Evolutionary conservation across 768 basidiomycete genomes (phyloP).

Genomic region (Leccinum rimulosum): DNA sequence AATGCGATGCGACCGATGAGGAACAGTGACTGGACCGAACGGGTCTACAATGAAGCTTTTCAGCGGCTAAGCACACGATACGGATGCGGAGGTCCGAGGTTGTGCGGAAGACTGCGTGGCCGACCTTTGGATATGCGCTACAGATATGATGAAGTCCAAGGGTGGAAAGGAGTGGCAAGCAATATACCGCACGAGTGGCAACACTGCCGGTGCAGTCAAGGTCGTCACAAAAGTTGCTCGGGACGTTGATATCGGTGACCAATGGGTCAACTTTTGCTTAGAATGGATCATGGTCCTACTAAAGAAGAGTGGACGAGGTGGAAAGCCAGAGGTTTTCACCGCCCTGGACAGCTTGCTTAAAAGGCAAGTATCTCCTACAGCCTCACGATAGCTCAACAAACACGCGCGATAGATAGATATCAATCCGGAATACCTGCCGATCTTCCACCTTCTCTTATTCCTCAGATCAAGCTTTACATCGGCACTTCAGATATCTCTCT

Average conservation of each 20-base stretch:
- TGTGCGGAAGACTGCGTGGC: slow-evolving; percentile 82
- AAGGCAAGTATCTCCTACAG: slow-evolving; percentile 42
- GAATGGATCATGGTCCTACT: slow-evolving; percentile 75
- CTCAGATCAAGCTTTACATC: slow-evolving; percentile 75
- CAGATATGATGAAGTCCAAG: slow-evolving; percentile 63
- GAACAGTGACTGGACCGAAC: slow-evolving; percentile 61
- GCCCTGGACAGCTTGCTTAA: slow-evolving; percentile 71
- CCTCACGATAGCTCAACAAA: not conserved
- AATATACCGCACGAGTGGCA: slow-evolving; percentile 67
- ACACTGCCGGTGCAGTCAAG: slow-evolving; percentile 72
- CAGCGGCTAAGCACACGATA: slow-evolving; percentile 73
- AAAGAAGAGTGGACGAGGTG: slow-evolving; percentile 73
- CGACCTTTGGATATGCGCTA: slow-evolving; percentile 84
- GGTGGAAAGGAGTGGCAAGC: slow-evolving; percentile 78
- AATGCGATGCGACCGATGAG: slow-evolving; percentile 71
- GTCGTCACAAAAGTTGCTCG: slow-evolving; percentile 83
- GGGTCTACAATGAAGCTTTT: slow-evolving; percentile 73
- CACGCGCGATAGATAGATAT: slow-evolving; percentile 39
- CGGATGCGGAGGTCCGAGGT: slow-evolving; percentile 86
- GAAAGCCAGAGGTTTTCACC: slow-evolving; percentile 77
- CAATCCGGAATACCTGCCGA: slow-evolving; percentile 47
- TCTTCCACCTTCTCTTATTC: slow-evolving; percentile 61
- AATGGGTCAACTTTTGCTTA: slow-evolving; percentile 80
- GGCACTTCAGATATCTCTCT: slow-evolving; percentile 74
- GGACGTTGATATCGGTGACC: slow-evolving; percentile 64